Percentiles rank a stretch among this genome's conserved stretches.
Conservation (phyloP, 2,329 filamentous ascomycete species). For the Cadophora malorum region DNA sequence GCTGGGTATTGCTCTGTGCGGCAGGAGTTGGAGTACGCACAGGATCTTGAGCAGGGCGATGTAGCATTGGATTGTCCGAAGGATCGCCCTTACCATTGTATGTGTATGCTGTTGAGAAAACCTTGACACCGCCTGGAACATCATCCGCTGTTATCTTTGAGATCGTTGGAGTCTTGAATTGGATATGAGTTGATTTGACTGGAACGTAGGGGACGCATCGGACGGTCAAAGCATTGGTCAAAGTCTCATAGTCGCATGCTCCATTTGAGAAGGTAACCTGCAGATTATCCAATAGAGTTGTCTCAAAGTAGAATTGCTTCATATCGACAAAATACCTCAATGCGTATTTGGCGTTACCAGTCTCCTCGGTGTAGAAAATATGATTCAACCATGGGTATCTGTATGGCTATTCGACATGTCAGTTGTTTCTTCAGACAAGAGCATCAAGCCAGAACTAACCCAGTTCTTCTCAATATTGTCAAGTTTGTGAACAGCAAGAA, state of each 20-base stretch:
- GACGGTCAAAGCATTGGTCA: constrained; percentile 31
- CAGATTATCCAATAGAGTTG: constrained; percentile 38
- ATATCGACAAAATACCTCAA: constrained; percentile 34
- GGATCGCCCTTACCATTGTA: constrained; percentile 29
- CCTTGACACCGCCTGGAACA: background rate
- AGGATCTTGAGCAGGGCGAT: constrained; percentile 16
- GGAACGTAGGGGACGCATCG: constrained; percentile 32
- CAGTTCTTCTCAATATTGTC: constrained; percentile 38
- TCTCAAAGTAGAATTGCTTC: constrained; percentile 37
- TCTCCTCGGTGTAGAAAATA: constrained; percentile 39
- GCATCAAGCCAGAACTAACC: constrained; percentile 30
- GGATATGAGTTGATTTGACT: constrained; percentile 16
- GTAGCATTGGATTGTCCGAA: constrained; percentile 26
- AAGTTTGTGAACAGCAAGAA: constrained; percentile 36
- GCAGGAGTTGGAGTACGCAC: background rate
- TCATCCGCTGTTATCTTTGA: background rate
- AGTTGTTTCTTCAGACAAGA: background rate
- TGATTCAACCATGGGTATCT: constrained; percentile 27
- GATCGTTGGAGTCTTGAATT: constrained; percentile 22
- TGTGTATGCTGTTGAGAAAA: constrained; percentile 23
- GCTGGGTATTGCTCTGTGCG: background rate
- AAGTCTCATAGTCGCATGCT: constrained; percentile 23
- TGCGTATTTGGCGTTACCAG: constrained; percentile 32
- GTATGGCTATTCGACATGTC: constrained; percentile 4
- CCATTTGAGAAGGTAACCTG: constrained; percentile 10